Percentiles rank a stretch among this genome's conserved stretches.
phyloP scores from a whole-genome alignment of 164 flowering plant species.

The Warburgia ugandensis region DNA sequence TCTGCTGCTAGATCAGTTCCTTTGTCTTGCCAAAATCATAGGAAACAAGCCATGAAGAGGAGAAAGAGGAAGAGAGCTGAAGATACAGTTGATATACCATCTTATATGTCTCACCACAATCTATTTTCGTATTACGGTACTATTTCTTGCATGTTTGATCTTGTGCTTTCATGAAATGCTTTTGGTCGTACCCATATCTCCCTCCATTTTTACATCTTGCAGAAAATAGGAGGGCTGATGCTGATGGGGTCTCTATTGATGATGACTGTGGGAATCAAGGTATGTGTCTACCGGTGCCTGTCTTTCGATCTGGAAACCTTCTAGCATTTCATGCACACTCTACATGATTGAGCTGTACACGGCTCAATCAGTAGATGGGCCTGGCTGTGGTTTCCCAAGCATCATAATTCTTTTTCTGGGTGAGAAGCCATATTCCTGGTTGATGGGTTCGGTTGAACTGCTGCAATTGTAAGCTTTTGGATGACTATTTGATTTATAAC shows the following conservation, averaged over 20 bases:
- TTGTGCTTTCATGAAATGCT: neutral
- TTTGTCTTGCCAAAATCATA: constrained; percentile 26
- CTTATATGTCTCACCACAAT: constrained; percentile 64
- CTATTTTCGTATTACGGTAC: constrained; percentile 78
- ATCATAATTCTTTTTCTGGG: no score
- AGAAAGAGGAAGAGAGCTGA: constrained; percentile 70
- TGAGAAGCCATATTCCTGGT: no score
- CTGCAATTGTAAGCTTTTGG: no score
- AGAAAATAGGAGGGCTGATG: constrained; percentile 64
- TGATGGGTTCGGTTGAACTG: no score
- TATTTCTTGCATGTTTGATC: constrained; percentile 4
- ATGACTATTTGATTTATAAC: no score
- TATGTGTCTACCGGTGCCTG: neutral
- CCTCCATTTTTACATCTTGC: constrained; percentile 21
- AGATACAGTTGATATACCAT: constrained; percentile 40
- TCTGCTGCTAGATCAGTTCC: constrained; percentile 55
- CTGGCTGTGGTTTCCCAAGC: no score
- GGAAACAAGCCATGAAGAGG: constrained; percentile 50
- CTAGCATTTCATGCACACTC: neutral
- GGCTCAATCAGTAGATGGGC: no score
- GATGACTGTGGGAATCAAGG: constrained; percentile 43
- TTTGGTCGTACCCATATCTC: neutral
- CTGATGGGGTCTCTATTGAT: constrained; percentile 40
- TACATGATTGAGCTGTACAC: neutral
- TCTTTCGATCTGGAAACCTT: neutral